Base-by-base conservation (phyloP, 208 protist species). In the Angomonas deanei region DNA sequence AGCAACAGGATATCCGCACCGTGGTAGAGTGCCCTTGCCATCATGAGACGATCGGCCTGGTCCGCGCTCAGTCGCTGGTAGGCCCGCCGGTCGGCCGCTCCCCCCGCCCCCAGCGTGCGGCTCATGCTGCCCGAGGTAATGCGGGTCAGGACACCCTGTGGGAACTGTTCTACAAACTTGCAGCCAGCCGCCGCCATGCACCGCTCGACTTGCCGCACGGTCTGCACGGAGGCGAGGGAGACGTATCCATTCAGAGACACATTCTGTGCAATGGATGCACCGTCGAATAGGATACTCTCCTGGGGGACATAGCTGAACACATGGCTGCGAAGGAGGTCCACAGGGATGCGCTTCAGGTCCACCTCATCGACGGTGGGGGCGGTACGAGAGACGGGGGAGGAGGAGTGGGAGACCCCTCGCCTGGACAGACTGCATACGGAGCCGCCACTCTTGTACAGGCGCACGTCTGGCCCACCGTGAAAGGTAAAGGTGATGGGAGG, bases 231-330 rank as follows among this genome's bases (percentile, higher is more conserved):
- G 13, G 71, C 71, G 0, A 87, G 34, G 11, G 81, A 79, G 32
- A 88, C 76, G 56, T 76, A 80, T 24, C 72, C 75, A 0, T 58
- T 67, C 48, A 92, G 55, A 27, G 85, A 74, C 24, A 92, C 75
- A 61, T 92, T 92, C 54, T 92, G 81, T 1, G 81, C 85, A 42
- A 92, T 72, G 19, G 85, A 81, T 3, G 84, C 76, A 23, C 74
- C 77, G 27, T 63, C 47, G 56, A 92, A 83, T 10, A 92, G 33
- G 0, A 70, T 83, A 15, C 81, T 68, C 19, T 34, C 62, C 75
- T 88, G 76, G 17, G 85, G 85, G 17, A 92, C 79, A 64, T 88
- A 92, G 71, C 79, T 81, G 60, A 92, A 92, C 34, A 88, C 61
- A 23, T 57, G 55, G 23, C 72, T 54, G 10, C 85, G 80, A 33